These are phyloP conservation scores for Sphagnum magellanicum DNA, from an alignment of 228 moss, liverwort and hornwort genomes.

Conservation along the genomic window DNA sequence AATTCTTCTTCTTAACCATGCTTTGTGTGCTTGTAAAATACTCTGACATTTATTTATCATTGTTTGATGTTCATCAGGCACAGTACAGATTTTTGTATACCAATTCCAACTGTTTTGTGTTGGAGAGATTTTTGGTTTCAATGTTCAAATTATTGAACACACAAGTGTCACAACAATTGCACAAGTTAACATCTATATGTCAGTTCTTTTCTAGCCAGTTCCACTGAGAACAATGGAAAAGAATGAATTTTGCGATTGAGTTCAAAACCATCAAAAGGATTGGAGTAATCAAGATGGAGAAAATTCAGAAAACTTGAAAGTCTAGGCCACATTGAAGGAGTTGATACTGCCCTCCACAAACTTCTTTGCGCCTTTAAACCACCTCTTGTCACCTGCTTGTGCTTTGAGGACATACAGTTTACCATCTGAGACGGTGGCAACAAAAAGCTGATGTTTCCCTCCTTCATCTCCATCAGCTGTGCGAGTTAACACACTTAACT, in stretches of 20 bases:
- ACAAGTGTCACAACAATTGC: background rate
- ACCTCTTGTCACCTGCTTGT: constrained; percentile 97
- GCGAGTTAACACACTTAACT: constrained; percentile 70
- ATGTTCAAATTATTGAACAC: background rate
- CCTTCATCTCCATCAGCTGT: constrained; percentile 94
- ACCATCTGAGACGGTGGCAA: constrained; percentile 62
- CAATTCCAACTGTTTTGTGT: too few species aligned
- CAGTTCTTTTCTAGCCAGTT: background rate
- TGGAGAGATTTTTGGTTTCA: background rate
- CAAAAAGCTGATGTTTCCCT: constrained; percentile 90
- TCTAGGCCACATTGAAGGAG: constrained; percentile 67
- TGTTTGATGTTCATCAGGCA: too few species aligned
- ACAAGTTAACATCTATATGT: background rate
- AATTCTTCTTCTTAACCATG: too few species aligned
- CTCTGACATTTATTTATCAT: too few species aligned
- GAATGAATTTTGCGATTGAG: background rate
- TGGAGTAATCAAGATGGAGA: too few species aligned
- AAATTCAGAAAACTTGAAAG: background rate
- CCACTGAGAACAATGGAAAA: background rate
- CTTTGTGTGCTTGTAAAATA: too few species aligned
- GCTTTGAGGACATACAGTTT: constrained; percentile 83
- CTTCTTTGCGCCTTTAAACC: constrained; percentile 94
- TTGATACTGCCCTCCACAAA: constrained; percentile 63
- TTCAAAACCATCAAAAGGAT: background rate
- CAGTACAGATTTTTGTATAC: too few species aligned